Evolutionary conservation across 352 stramenopile species (phyloP).

Genomic region (Globisporangium rhizosaccharum): DNA sequence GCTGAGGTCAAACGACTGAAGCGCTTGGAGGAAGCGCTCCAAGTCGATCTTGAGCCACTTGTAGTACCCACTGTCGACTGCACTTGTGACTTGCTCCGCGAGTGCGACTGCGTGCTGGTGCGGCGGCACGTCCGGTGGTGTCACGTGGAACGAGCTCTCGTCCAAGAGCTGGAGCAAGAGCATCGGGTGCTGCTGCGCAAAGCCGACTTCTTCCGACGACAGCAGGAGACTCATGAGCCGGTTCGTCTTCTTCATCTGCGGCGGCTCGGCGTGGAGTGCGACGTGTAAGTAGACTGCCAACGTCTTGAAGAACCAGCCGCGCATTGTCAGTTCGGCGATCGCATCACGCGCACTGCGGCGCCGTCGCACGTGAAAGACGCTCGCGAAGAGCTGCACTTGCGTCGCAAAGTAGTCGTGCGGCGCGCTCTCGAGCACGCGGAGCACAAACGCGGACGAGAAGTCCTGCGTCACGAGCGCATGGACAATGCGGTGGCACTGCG

Average conservation of each 20-base stretch:
- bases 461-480: slow-evolving; percentile 60
- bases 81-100: slow-evolving; percentile 52
- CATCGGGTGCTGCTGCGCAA: slow-evolving; percentile 50
- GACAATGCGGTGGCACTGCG: slow-evolving; percentile 63
- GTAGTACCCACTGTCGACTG: slow-evolving; percentile 62
- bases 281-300: slow-evolving; percentile 77
- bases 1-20: slow-evolving; percentile 61
- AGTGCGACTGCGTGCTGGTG: slow-evolving; percentile 69
- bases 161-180: slow-evolving; percentile 62
- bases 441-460: slow-evolving; percentile 50
- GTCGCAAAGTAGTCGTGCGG: slow-evolving; percentile 61
- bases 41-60: slow-evolving; percentile 82
- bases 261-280: slow-evolving; percentile 57
- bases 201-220: slow-evolving; percentile 25
- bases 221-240: slow-evolving; percentile 51
- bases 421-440: slow-evolving; percentile 54
- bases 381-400: slow-evolving; percentile 58
- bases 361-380: slow-evolving; percentile 34
- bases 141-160: slow-evolving; percentile 59
- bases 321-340: slow-evolving; percentile 68
- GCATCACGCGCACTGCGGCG: slow-evolving; percentile 28
- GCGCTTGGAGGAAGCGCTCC: slow-evolving; percentile 55
- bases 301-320: slow-evolving; percentile 80
- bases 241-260: slow-evolving; percentile 67
- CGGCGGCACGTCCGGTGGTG: slow-evolving; percentile 47